Base-by-base conservation (phyloP, 2,329 filamentous ascomycete species). In the Arthrobotrys conoides region DNA sequence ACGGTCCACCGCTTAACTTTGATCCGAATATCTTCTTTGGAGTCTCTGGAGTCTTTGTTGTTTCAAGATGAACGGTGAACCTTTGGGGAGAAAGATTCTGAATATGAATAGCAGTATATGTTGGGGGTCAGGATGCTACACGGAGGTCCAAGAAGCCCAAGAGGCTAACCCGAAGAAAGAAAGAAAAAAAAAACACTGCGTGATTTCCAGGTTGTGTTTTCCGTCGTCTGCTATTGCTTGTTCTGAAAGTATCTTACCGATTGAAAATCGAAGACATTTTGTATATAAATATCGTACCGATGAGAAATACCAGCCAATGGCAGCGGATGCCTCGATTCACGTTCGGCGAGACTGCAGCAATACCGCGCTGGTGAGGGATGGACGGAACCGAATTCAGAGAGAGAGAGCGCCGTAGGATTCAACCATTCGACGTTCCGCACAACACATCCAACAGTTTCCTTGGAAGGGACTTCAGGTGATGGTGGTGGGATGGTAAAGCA, bases 371-470 rank as follows among this genome's bases (percentile, higher is more conserved):
- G 44, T 41, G 57, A 44, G 22, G 57, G 57, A 44, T 61, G 57
- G 57, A 61, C 3, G 33, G 57, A 44, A 44, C 57, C 57, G 44
- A 20, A 61, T 27, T 10, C 33, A 44, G n/a, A 22, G n/a, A 41
- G 51, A 41, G 30, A 59, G 51, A 59, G 20, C 24, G 27, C 51
- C 66, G 57, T 76, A 76, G 72, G 72, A 76, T 76, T 76, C 72
- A 76, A 41, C 53, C 41, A 38, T 20, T 44, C 36, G 36, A 61
- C 16, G 4, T 10, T 20, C n/a, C 57, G 14, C 57, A 12, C 57
- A 61, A 61, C 57, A 44, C 57, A 61, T 61, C 57, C 57, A 61
- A 61, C 57, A 61, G 20, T 61, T 61, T 61, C 57, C 57, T n/a
- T 27, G 36, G 22, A 61, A 18, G 4, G 22, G 36, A 44, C 36